phyloP scores from a whole-genome alignment of 2,329 filamentous ascomycete genomes.

The Pseudogymnoascus verrucosus region DNA sequence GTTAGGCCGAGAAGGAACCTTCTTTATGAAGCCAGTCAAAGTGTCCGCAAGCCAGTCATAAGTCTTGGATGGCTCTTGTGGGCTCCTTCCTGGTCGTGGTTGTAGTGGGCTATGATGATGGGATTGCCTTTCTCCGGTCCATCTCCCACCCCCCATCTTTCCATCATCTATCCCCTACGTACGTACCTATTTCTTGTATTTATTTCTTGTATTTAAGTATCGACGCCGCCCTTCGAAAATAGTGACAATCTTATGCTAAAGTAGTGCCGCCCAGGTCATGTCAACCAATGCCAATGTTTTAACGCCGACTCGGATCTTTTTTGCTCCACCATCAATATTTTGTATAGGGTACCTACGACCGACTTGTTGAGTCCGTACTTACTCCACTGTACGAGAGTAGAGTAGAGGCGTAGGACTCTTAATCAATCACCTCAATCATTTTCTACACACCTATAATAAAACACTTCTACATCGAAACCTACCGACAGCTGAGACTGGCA shows the following conservation, averaged over 20 bases:
- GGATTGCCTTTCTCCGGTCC: neutral
- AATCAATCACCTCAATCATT: neutral
- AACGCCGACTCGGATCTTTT: neutral
- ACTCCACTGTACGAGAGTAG: neutral
- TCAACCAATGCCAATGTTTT: neutral
- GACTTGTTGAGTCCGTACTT: neutral
- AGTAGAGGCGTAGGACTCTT: neutral
- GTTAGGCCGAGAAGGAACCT: slow-evolving; percentile 1
- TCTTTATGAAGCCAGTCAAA: neutral
- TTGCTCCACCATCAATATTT: neutral
- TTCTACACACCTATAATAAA: neutral
- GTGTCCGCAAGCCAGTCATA: neutral
- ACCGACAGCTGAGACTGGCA: neutral
- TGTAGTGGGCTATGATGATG: neutral
- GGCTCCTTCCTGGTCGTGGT: neutral
- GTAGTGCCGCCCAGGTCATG: neutral
- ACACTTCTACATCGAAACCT: neutral
- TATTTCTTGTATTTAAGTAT: neutral
- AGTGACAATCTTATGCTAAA: neutral
- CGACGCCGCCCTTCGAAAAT: neutral
- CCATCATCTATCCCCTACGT: neutral
- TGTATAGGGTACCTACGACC: neutral
- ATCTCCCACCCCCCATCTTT: neutral
- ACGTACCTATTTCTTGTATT: neutral
- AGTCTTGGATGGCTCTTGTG: neutral